Percentiles rank a stretch among this genome's conserved stretches.
phyloP scores from a whole-genome alignment of 768 basidiomycete species.

The Gelatoporia subvermispora region DNA sequence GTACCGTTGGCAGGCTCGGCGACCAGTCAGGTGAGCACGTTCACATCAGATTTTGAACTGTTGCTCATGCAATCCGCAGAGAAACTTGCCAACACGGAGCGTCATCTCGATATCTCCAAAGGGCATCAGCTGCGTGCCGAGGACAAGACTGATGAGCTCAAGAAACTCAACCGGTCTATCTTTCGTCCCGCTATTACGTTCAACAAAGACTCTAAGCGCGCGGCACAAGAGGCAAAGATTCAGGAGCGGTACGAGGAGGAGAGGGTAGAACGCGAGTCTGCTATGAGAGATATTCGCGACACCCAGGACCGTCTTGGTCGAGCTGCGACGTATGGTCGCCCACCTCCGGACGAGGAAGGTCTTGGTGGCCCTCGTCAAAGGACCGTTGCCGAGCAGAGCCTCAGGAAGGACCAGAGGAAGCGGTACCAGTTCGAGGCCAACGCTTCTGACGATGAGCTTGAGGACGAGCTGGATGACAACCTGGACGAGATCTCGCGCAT shows the following conservation, averaged over 20 bases:
- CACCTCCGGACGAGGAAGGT: conserved; percentile 40
- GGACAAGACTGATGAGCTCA: conserved; percentile 91
- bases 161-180: conserved; percentile 90
- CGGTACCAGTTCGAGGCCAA: conserved; percentile 90
- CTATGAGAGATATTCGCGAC: conserved; percentile 81
- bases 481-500: conserved; percentile 80
- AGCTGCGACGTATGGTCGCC: conserved; percentile 59
- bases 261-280: conserved; percentile 75
- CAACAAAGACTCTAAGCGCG: conserved; percentile 90
- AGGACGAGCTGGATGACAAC: conserved; percentile 92
- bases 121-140: conserved; percentile 83
- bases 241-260: conserved; percentile 86
- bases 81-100: conserved; percentile 89
- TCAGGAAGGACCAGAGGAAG: conserved; percentile 65
- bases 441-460: conserved; percentile 88
- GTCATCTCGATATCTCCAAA: conserved; percentile 89
- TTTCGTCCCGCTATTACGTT: conserved; percentile 89
- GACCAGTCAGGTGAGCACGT: conserved; percentile 81
- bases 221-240: conserved; percentile 80
- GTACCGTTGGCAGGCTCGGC: conserved; percentile 77
- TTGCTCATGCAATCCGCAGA: conserved; percentile 36
- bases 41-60: not conserved
- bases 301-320: conserved; percentile 80
- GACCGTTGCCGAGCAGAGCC: conserved; percentile 47
- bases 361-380: conserved; percentile 37